Base-by-base conservation (phyloP, 345 rosid genomes). In the Hypericum perforatum region DNA sequence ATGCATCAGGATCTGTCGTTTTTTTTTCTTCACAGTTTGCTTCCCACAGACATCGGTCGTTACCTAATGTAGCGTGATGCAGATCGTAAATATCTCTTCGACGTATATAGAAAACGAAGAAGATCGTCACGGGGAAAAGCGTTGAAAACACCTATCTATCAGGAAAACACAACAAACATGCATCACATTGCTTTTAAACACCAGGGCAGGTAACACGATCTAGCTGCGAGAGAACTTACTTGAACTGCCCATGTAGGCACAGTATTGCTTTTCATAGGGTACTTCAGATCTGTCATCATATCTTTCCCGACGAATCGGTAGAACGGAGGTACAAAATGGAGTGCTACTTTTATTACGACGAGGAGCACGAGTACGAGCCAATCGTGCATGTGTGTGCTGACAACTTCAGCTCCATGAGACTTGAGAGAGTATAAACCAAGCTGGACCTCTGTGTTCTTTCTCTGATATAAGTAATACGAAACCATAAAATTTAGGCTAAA, bases 21-120 rank as follows among this genome's bases (percentile, higher is more conserved):
- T 54, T 41, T 14, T 38, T 16, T 36, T 6, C 46, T 29, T 42
- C 52, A 41, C 42, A 10, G 36, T 53, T 7, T 37, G 16, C 56
- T 5, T 54, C 8, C 15, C 41, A 43, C 52, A 22, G 45, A 68
- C 51, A 37, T 41, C 51, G 22, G 38, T 62, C 32, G 69, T 76
- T 47, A 81, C 96, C 96, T 59, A 91, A 72, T 50, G 75, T 67
- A 14, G 89, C 89, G 44, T 91, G 89, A 72, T 91, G 98, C 58
- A 87, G 85, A 79, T 91, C 98, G 57, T 91, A 87, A 37, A 91
- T 74, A 65, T 85, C 89, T 64, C 84, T 78, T 80, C 86, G 74
- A 22, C 78, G 70, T 45, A 61, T 52, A 55, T 91, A 91, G 65
- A 78, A 29, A 42, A 65, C 0, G 15, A 82, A 48, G 71, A 87